A percentile compares a stretch with the other conserved stretches of the same genome.
Evolutionary conservation across 441 rosid species (phyloP).

Genomic region (Gossypium gossypioides): DNA sequence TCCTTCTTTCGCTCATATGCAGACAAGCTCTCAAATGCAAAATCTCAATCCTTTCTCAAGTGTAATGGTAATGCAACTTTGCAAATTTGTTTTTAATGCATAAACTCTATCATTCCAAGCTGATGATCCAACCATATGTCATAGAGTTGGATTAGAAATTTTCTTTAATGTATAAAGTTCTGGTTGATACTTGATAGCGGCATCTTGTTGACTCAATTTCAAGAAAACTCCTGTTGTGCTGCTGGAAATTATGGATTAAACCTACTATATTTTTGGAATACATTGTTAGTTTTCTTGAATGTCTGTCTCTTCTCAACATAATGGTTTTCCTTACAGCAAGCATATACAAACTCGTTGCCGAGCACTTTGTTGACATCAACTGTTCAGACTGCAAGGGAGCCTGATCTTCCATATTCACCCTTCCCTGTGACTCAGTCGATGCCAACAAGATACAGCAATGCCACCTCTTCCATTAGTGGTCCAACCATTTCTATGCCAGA

Average conservation of each 20-base stretch:
- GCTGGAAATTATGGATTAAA: not conserved
- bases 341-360: constrained; percentile 61
- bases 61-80: constrained; percentile 53
- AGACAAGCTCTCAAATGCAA: constrained; percentile 64
- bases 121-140: not conserved
- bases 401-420: constrained; percentile 72
- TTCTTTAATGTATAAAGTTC: not conserved
- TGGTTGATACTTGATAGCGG: not conserved
- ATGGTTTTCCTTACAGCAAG: constrained; percentile 36
- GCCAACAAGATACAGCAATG: constrained; percentile 56
- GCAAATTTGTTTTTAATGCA: not conserved
- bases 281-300: constrained; percentile 12
- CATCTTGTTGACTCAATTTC: not conserved
- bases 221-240: not conserved
- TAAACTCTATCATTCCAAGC: not conserved
- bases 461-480: constrained; percentile 58
- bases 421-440: constrained; percentile 61
- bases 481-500: constrained; percentile 72
- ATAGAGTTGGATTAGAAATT: not conserved
- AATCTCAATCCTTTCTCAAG: constrained; percentile 62
- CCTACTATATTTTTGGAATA: not conserved
- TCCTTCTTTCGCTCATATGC: constrained; percentile 44
- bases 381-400: constrained; percentile 66
- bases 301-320: not conserved
- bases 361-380: constrained; percentile 58